These are phyloP conservation scores for Talaromyces sp. DNA, from an alignment of 2,329 filamentous ascomycete species.

Conservation along the genomic window DNA sequence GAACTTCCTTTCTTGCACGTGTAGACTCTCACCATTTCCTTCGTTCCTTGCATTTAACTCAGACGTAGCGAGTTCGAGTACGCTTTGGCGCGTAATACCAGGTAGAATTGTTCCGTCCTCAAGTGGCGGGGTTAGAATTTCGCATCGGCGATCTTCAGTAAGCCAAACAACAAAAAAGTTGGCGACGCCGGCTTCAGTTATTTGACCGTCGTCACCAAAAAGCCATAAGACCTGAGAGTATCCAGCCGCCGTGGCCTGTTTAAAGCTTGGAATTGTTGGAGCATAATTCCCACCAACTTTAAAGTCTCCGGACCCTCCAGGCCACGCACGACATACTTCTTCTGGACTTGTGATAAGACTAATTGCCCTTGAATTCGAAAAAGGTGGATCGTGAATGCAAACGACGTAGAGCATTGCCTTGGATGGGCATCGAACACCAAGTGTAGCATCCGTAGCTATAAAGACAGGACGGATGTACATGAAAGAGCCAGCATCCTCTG, in stretches of 20 bases:
- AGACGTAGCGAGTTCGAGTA: slow-evolving; percentile 67
- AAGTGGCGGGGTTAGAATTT: slow-evolving; percentile 80
- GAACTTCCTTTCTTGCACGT: slow-evolving; percentile 78
- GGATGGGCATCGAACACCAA: slow-evolving; percentile 75
- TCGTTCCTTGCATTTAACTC: slow-evolving; percentile 51
- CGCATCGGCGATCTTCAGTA: slow-evolving; percentile 54
- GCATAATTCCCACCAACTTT: slow-evolving; percentile 96
- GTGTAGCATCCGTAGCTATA: slow-evolving; percentile 75
- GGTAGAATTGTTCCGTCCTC: slow-evolving; percentile 81
- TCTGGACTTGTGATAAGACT: slow-evolving; percentile 73
- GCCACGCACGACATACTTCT: slow-evolving; percentile 87
- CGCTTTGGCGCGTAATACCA: slow-evolving; percentile 79
- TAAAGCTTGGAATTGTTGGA: slow-evolving; percentile 72
- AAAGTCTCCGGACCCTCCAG: slow-evolving; percentile 85
- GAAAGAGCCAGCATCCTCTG: slow-evolving; percentile 56
- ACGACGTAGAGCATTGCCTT: slow-evolving; percentile 90
- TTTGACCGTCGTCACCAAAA: slow-evolving; percentile 70
- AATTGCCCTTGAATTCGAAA: slow-evolving; percentile 42
- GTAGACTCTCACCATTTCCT: slow-evolving; percentile 55
- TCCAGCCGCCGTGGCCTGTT: slow-evolving; percentile 67
- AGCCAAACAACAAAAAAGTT: slow-evolving; percentile 88
- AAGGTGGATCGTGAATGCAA: slow-evolving; percentile 44
- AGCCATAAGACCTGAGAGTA: slow-evolving; percentile 95
- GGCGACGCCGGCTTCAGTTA: slow-evolving; percentile 86
- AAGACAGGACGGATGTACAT: slow-evolving; percentile 84